These are phyloP conservation scores for Neurospora tetrasperma DNA, from an alignment of 495 filamentous ascomycete species.

Conservation along the genomic window DNA sequence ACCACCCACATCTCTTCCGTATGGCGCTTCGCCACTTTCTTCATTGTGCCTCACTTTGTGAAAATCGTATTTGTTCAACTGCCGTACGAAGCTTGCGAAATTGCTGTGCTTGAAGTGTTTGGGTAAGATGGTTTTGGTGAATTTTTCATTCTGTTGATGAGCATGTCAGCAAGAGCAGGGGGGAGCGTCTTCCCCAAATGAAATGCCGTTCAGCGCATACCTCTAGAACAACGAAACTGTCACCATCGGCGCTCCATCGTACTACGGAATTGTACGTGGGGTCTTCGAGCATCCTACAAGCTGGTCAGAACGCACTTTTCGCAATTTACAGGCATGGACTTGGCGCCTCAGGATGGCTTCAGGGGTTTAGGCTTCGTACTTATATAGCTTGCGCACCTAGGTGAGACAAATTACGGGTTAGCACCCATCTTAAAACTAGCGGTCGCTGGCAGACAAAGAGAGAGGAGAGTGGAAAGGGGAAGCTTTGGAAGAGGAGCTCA, in stretches of 20 bases:
- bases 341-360: background rate
- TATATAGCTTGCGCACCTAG: slow-evolving; percentile 97
- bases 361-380: slow-evolving; percentile 47
- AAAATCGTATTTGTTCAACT: slow-evolving; percentile 99
- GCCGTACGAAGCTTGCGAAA: slow-evolving; percentile 96
- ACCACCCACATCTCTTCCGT: slow-evolving; percentile 73
- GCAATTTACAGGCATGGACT: slow-evolving; percentile 1
- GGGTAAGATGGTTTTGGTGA: slow-evolving; percentile 92
- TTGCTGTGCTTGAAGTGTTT: slow-evolving; percentile 99
- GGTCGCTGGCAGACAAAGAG: slow-evolving; percentile 2
- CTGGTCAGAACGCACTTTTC: slow-evolving; percentile 17
- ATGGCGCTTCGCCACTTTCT: slow-evolving; percentile 81
- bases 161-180: slow-evolving; percentile 2
- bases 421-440: slow-evolving; percentile 6
- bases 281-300: slow-evolving; percentile 87
- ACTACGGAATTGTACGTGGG: slow-evolving; percentile 87
- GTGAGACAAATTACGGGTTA: slow-evolving; percentile 8
- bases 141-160: slow-evolving; percentile 75
- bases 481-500: slow-evolving; percentile 19
- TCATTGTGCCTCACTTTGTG: slow-evolving; percentile 98
- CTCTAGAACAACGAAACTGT: slow-evolving; percentile 97
- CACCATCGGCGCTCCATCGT: slow-evolving; percentile 87
- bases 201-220: slow-evolving; percentile 39
- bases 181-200: slow-evolving; percentile 3
- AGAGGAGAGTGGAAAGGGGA: background rate